Evolutionary conservation across 148 eudicot genomes (phyloP).

Genomic region (Chenopodium quinoa): DNA sequence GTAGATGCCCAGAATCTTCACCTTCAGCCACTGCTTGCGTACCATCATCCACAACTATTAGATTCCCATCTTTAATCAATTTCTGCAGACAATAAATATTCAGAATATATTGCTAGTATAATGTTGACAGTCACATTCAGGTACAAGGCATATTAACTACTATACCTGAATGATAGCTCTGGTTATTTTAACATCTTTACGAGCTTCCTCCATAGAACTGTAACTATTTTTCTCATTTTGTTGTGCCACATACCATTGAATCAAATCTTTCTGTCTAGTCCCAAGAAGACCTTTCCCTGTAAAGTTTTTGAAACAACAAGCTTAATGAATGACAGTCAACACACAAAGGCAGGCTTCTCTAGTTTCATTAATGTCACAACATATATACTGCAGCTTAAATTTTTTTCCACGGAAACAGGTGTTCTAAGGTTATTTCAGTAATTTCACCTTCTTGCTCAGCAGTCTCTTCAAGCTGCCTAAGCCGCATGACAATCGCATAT

Average conservation of each 20-base stretch:
- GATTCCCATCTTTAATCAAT: slow-evolving; percentile 78
- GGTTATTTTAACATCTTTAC: slow-evolving; percentile 57
- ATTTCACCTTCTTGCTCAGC: slow-evolving; percentile 60
- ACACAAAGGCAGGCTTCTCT: not conserved
- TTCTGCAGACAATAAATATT: slow-evolving; percentile 47
- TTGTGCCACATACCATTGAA: slow-evolving; percentile 77
- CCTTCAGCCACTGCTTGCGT: slow-evolving; percentile 43
- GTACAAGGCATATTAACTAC: not conserved
- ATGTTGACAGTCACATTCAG: not conserved
- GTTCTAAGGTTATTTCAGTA: not conserved
- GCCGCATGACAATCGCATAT: slow-evolving; percentile 80
- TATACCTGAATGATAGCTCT: slow-evolving; percentile 95
- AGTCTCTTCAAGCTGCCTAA: slow-evolving; percentile 83
- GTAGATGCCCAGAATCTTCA: slow-evolving; percentile 41
- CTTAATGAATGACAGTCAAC: not conserved
- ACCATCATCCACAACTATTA: slow-evolving; percentile 89
- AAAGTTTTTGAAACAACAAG: not conserved
- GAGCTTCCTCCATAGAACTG: slow-evolving; percentile 62
- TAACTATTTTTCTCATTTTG: slow-evolving; percentile 74
- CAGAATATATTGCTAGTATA: not conserved
- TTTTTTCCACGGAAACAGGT: not conserved
- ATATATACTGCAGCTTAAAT: not conserved
- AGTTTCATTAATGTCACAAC: not conserved
- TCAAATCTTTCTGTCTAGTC: slow-evolving; percentile 86
- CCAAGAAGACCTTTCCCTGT: slow-evolving; percentile 75